phyloP scores from a whole-genome alignment of 2,329 filamentous ascomycete genomes.

The Aspergillus brunneoviolaceus region DNA sequence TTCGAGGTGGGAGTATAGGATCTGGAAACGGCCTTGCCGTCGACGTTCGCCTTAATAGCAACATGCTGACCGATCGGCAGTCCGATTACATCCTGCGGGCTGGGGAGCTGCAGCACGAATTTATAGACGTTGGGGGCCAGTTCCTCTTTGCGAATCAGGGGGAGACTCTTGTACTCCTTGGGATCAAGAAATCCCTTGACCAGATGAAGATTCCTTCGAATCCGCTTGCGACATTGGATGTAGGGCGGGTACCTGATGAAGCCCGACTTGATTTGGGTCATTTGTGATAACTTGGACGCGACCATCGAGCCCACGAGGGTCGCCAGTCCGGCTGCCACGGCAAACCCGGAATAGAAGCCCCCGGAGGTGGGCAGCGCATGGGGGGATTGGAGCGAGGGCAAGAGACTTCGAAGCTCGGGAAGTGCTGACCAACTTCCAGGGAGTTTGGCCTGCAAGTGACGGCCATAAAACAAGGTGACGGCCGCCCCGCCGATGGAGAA shows the following conservation, averaged over 20 bases:
- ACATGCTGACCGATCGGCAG: constrained; percentile 60
- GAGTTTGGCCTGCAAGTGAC: neutral
- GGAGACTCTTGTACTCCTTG: constrained; percentile 49
- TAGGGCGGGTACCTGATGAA: constrained; percentile 36
- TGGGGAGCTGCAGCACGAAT: constrained; percentile 52
- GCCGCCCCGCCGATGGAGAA: neutral
- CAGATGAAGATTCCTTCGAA: constrained; percentile 42
- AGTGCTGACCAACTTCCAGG: neutral
- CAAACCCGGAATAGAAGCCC: constrained; percentile 26
- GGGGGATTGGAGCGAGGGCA: neutral
- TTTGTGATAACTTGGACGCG: constrained; percentile 16
- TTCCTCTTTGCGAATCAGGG: constrained; percentile 35
- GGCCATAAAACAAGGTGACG: neutral
- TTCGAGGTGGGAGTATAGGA: constrained; percentile 54
- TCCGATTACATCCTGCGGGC: constrained; percentile 47
- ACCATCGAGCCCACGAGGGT: constrained; percentile 14
- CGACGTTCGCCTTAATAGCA: constrained; percentile 50
- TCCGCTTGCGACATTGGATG: constrained; percentile 41
- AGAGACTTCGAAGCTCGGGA: neutral
- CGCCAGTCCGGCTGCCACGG: constrained; percentile 19
- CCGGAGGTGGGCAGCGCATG: constrained; percentile 21
- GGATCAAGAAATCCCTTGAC: constrained; percentile 52
- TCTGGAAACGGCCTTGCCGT: constrained; percentile 49
- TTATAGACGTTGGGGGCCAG: constrained; percentile 39
- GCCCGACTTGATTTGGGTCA: constrained; percentile 28